Evolutionary conservation across 108 stramenopile genomes (phyloP), one percentile per base, ranked within the genome.

Genomic region (Chaetoceros tenuissimus): DNA sequence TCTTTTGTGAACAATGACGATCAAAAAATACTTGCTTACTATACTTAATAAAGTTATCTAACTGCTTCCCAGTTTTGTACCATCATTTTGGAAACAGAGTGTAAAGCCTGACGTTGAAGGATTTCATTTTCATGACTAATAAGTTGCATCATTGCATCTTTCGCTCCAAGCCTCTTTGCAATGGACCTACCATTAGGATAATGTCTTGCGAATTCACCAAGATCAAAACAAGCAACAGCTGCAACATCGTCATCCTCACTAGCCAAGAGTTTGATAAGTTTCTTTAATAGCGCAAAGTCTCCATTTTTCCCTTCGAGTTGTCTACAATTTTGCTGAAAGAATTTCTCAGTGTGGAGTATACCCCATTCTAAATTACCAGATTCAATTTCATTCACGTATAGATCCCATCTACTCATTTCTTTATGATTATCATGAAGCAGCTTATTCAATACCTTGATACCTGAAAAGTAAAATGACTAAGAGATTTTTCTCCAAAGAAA

Each of bases 51-150:
- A n/a, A n/a, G n/a, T n/a, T n/a, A n/a, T n/a, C n/a, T n/a, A 7
- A 49, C 5, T n/a, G 48, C 51, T 62, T 80, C 85, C 91, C 91
- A 93, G 55, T 93, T 93, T 55, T 85, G 78, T 0, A 95, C 91
- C 92, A 94, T 92, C 65, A 98, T 92, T 85, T 98, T 98, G 31
- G 93, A 95, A 18, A 97, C 85, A 40, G 88, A 93, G 56, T 92
- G 89, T 28, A 98, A 60, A 25, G 96, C 98, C 68, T 97, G 93
- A 59, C 94, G 84, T 66, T 93, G 92, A 20, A 98, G 73, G 51
- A 96, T 95, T 34, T 71, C 69, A 60, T 95, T 93, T 26, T 92
- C 85, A 72, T 88, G 87, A 64, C 92, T 93, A 59, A 98, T 87
- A 29, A 98, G 81, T 21, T 75, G 69, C 95, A 98, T 96, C 50